Evolutionary conservation across 2,329 filamentous ascomycete genomes (phyloP), one percentile per base, ranked within the genome.

Genomic region (Huntiella moniliformis): DNA sequence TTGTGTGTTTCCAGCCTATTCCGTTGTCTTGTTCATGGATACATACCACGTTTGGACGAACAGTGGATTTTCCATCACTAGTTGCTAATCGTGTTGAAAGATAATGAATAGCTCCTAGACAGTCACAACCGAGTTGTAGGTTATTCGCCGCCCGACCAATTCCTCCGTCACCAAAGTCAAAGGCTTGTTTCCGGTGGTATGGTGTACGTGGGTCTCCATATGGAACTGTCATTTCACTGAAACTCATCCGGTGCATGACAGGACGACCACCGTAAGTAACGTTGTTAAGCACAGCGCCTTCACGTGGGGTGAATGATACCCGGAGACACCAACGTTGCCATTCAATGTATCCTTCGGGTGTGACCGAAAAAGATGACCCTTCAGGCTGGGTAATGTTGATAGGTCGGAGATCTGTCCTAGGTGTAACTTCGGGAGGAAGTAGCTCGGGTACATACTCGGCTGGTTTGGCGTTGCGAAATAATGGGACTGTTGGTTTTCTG

Each of bases 271-370:
- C 74, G 54, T 80, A 85, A 54, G 68, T 67, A 12, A 85, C 61
- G 52, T 84, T 77, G 55, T 84, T 77, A 3, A 85, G 64, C 2
- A 80, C 77, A 6, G 75, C 71, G 5, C 80, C 79, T 57, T 85
- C 81, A 2, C 80, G 67, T 40, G 73, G 68, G 57, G 78, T 83
- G 62, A 80, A 82, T 33, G 71, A 70, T 3, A 86, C 67, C 8
- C 78, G 66, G 61, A 85, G 77, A 1, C 70, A 65, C 78, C 79
- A 83, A 53, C 79, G 76, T 56, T 79, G 73, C 75, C 75, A 79
- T 47, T 66, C 60, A 4, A 75, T 53, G n/a, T 62, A 57, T 42
- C 64, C 63, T 53, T 70, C 61, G 38, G 64, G 43, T 49, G 63
- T 62, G 7, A 81, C 65, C 0, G 60, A 64, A 59, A 85, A 84